Evolutionary conservation across 2,329 filamentous ascomycete genomes (phyloP), one percentile per base, ranked within the genome.

Genomic region (Epichloe sibirici): DNA sequence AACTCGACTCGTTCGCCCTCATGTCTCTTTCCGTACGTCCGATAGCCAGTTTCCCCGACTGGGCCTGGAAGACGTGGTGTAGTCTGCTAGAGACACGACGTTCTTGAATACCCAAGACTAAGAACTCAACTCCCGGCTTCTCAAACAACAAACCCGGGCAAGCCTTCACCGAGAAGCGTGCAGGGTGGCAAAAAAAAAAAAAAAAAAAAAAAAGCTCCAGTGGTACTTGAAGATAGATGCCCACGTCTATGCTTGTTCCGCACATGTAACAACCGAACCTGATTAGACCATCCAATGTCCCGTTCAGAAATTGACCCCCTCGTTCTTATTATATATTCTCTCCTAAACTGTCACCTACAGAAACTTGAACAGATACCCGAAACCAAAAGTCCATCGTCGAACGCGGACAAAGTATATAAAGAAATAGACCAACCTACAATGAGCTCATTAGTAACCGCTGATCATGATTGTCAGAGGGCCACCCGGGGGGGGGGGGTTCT

Each of bases 361-460:
- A 40, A 42, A 49, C 34, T 31, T 42, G 62, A 82, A 83, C 3
- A 86, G 28, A 44, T 68, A 69, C 0, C 79, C 79, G 53, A 88
- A 73, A 0, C 85, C 86, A 65, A 89, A 89, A 23, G 69, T 78
- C 83, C 84, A 89, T 7, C 82, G 78, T 57, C 75, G 76, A 51
- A 89, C 78, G 17, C 86, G 74, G 6, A 88, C 82, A 3, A 80
- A 84, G 67, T 85, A 90, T 53, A 89, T 81, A 62, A 90, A 88
- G 68, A 88, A 87, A 64, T 86, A 87, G 1, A 88, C 83, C 51
- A 89, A 57, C 45, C 53, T 54, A 38, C 17, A 13, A 39, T 5
- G 13, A 13, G 37, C n/a, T 39, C 12, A 4, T 39, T 5, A 39
- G 13, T 39, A 39, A 21, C 17, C 17, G 17, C 17, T 6, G 5